Conservation (phyloP, 1,284 basidiomycete genomes). For the Macrocystidia cucumis region DNA sequence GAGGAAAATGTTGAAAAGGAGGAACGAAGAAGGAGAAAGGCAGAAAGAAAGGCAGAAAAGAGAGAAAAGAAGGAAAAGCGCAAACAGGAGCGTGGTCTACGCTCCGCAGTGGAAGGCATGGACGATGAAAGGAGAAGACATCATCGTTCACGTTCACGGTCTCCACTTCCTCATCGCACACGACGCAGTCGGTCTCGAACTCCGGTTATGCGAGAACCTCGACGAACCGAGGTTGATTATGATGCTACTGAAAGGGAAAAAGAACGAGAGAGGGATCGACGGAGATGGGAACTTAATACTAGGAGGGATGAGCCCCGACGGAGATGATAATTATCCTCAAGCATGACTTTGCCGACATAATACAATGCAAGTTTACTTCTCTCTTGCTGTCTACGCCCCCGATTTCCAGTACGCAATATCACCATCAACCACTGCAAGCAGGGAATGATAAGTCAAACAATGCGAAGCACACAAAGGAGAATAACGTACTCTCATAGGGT, state of each 20-base stretch:
- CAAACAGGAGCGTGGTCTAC: slow-evolving; percentile 22
- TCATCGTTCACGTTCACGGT: slow-evolving; percentile 34
- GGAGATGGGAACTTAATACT: slow-evolving; percentile 41
- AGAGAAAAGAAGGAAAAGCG: slow-evolving; percentile 40
- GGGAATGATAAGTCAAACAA: slow-evolving; percentile 8
- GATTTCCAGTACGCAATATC: slow-evolving; percentile 84
- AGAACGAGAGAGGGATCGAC: slow-evolving; percentile 44
- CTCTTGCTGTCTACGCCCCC: slow-evolving; percentile 33
- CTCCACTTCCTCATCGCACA: slow-evolving; percentile 24
- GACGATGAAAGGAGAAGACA: slow-evolving; percentile 17
- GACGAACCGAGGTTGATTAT: slow-evolving; percentile 20
- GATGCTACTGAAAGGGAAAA: slow-evolving; percentile 33
- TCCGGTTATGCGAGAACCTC: slow-evolving; percentile 14
- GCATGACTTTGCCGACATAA: background rate
- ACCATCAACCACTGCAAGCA: slow-evolving; percentile 62
- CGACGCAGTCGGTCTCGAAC: slow-evolving; percentile 12
- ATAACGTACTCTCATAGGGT: slow-evolving; percentile 80
- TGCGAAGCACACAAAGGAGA: slow-evolving; percentile 5
- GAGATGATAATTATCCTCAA: background rate
- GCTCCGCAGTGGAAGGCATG: slow-evolving; percentile 17
- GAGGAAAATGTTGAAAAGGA: slow-evolving; percentile 40
- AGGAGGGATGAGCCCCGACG: slow-evolving; percentile 18
- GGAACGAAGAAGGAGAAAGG: slow-evolving; percentile 48
- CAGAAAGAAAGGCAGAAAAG: slow-evolving; percentile 54
- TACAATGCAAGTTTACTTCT: slow-evolving; percentile 1